These are phyloP conservation scores for Macrolepiota dolichaula DNA, from an alignment of 768 basidiomycete species.

Conservation along the genomic window DNA sequence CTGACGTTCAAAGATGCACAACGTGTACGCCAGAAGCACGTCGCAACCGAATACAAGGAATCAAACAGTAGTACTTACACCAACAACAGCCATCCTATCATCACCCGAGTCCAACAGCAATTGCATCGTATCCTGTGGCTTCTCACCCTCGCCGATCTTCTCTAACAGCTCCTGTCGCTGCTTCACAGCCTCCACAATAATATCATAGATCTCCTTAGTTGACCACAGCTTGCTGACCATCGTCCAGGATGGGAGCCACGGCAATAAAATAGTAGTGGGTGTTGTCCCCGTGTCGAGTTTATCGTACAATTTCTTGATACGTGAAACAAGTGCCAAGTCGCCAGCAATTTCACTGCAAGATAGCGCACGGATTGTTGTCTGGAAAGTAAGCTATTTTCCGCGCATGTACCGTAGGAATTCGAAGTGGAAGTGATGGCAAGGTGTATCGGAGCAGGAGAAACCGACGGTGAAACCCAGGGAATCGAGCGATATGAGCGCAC, in stretches of 20 bases:
- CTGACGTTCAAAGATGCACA: slow-evolving; percentile 5
- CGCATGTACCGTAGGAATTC: background rate
- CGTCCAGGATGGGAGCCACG: slow-evolving; percentile 74
- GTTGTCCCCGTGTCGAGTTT: slow-evolving; percentile 68
- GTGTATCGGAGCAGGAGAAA: slow-evolving; percentile 10
- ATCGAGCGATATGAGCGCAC: background rate
- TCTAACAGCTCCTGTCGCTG: slow-evolving; percentile 34
- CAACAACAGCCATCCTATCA: slow-evolving; percentile 64
- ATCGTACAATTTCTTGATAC: slow-evolving; percentile 65
- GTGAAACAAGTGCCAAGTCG: slow-evolving; percentile 55
- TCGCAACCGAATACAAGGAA: background rate
- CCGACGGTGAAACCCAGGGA: slow-evolving; percentile 7
- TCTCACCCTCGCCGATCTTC: slow-evolving; percentile 42
- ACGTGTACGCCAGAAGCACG: background rate
- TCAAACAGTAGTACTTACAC: slow-evolving; percentile 40
- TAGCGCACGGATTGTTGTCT: slow-evolving; percentile 66
- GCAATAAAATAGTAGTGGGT: slow-evolving; percentile 66
- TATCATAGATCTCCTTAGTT: slow-evolving; percentile 75
- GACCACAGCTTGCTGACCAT: slow-evolving; percentile 70
- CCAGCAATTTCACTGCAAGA: slow-evolving; percentile 69
- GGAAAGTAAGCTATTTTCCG: slow-evolving; percentile 58
- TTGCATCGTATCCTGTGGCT: slow-evolving; percentile 66
- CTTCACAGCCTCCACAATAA: slow-evolving; percentile 54
- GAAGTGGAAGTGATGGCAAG: background rate
- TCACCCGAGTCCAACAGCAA: slow-evolving; percentile 71